Base-by-base conservation (phyloP, 805 yeast genomes). In the Cyberlindnera mycetangii region DNA sequence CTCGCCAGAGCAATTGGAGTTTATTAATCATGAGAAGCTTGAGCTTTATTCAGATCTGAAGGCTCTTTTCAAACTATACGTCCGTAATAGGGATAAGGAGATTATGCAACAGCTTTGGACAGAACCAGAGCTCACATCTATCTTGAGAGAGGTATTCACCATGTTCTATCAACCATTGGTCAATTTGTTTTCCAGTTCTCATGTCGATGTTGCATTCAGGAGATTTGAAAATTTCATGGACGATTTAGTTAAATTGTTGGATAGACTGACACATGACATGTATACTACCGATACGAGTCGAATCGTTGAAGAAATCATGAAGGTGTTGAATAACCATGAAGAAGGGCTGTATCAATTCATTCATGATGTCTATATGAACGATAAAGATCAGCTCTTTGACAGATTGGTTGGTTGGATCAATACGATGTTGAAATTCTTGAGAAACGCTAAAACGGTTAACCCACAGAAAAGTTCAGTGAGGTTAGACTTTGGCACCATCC, bases 321-420 rank as follows among this genome's bases (percentile, higher is more conserved):
- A 69, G 10, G 66, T 92, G 16, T 75, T 89, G 33, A 80, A 81
- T 34, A 76, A 78, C 22, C 95, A 90, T 61, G 86, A 87, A 52
- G 80, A 78, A 45, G 72, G 82, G 11, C 72, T 87, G 38, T 87
- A 87, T 70, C 69, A 69, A 42, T 93, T 92, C 58, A 72, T 92
- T 46, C 92, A 88, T 58, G 81, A 85, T 42, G 77, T 89, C n/a
- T 89, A 90, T 62, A 49, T 73, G n/a, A 79, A 85, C 51, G 98
- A 92, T 58, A 70, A 79, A 30, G 76, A 77, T 25, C 77, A 81
- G 5, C 66, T 92, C 5, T 92, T 92, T 65, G 79, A 81, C 40
- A 80, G 81, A 4, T 66, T 93, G 41, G 73, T 88, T 36, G 63
- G 64, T 6, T 92, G 97, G 97, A 70, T 88, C 36, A 79, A 85